These are phyloP conservation scores for Salix dunnii DNA, from an alignment of 345 rosid genomes.

Conservation along the genomic window DNA sequence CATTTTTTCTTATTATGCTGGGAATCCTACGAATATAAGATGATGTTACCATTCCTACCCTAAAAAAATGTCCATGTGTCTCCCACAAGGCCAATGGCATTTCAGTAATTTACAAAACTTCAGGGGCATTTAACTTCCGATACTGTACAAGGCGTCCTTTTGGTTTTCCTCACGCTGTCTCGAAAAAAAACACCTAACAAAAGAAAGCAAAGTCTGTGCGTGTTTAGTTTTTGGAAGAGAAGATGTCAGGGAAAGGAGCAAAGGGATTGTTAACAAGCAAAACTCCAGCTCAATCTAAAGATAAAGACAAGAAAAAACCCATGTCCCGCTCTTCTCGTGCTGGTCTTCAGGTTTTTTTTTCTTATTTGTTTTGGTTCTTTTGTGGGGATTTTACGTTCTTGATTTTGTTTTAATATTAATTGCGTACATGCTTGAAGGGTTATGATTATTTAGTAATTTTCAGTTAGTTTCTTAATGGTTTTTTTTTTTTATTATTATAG, in stretches of 20 bases:
- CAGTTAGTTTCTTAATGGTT: too few relatives aligned
- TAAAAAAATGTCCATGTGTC: not conserved
- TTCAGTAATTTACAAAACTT: not conserved
- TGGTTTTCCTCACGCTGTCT: not conserved
- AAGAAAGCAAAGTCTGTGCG: not conserved
- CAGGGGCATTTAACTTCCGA: not conserved
- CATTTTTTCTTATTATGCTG: too few relatives aligned
- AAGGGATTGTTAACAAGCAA: conserved; percentile 22
- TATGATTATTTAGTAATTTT: not conserved
- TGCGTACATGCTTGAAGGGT: too few relatives aligned
- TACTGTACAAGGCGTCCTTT: not conserved
- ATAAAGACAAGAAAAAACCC: conserved; percentile 27
- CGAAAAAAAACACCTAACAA: not conserved
- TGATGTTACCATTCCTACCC: not conserved
- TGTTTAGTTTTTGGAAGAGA: not conserved
- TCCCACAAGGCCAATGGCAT: not conserved
- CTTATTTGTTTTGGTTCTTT: not conserved
- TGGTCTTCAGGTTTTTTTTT: conserved; percentile 17
- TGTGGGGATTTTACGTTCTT: not conserved
- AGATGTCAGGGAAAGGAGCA: conserved; percentile 30
- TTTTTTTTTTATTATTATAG: not conserved
- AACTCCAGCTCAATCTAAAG: conserved; percentile 15
- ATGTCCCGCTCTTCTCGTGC: conserved; percentile 26
- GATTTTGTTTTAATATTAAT: not conserved
- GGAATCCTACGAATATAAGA: not conserved